Evolutionary conservation across 352 stramenopile species (phyloP).

Genomic region (Pythium chondricola): DNA sequence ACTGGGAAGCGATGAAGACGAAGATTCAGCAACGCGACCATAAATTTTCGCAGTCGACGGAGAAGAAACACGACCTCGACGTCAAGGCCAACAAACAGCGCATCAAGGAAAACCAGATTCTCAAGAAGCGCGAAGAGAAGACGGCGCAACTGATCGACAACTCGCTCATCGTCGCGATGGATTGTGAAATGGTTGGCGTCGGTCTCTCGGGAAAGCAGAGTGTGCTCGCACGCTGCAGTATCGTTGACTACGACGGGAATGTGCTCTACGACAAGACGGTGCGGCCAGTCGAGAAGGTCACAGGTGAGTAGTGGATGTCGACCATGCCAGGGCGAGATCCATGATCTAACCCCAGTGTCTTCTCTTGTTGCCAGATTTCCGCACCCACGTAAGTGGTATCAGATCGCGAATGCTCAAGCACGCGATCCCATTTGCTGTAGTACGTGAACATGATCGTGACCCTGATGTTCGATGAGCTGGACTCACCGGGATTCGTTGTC

Average conservation of each 20-base stretch:
- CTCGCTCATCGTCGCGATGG: slow-evolving; percentile 69
- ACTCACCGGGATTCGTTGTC: neutral
- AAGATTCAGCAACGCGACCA: slow-evolving; percentile 49
- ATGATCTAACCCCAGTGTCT: too few species aligned
- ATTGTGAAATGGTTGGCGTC: slow-evolving; percentile 88
- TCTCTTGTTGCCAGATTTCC: slow-evolving; percentile 43
- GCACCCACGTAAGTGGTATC: slow-evolving; percentile 83
- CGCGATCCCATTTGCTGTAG: slow-evolving; percentile 67
- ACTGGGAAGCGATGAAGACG: slow-evolving; percentile 70
- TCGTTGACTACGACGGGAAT: slow-evolving; percentile 78
- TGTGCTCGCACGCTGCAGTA: slow-evolving; percentile 81
- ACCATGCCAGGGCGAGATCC: too few species aligned
- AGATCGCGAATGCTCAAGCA: slow-evolving; percentile 57
- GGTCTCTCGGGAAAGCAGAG: slow-evolving; percentile 69
- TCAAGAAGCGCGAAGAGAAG: slow-evolving; percentile 39
- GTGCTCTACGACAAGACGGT: slow-evolving; percentile 85
- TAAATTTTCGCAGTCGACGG: slow-evolving; percentile 12
- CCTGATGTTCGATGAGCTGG: too few species aligned
- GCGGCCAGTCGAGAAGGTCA: slow-evolving; percentile 78
- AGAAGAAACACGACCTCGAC: slow-evolving; percentile 36
- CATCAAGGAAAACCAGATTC: slow-evolving; percentile 39
- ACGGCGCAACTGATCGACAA: slow-evolving; percentile 78
- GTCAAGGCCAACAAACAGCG: slow-evolving; percentile 35
- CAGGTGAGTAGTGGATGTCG: slow-evolving; percentile 23
- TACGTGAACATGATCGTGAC: too few species aligned